Conservation (phyloP, 1,139 yeast species). For the Starmera stellimalicola region DNA sequence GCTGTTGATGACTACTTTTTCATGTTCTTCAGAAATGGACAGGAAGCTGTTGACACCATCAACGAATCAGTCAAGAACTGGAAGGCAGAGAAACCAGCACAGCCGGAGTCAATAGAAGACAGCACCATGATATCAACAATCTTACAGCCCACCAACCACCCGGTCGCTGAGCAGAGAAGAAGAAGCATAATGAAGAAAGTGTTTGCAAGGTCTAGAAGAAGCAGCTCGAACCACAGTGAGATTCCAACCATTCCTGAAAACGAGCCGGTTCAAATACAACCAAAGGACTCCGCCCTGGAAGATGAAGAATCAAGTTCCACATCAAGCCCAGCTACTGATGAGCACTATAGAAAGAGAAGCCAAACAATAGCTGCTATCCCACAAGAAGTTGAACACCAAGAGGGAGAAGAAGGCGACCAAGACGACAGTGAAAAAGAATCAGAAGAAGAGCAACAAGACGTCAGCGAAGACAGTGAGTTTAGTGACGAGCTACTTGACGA, state of each 20-base stretch:
- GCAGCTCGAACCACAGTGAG: neutral
- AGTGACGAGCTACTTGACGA: slow-evolving; percentile 1
- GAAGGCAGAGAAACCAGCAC: neutral
- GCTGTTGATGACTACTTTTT: slow-evolving; percentile 61
- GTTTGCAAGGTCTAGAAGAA: slow-evolving; percentile 1
- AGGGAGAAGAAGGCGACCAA: slow-evolving; percentile 8
- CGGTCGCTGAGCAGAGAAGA: neutral
- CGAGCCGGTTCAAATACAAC: too few species aligned
- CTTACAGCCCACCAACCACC: neutral
- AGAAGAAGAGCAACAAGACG: slow-evolving; percentile 8
- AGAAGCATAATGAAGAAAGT: slow-evolving; percentile 1
- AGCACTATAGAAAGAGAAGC: too few species aligned
- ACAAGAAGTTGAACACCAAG: slow-evolving; percentile 6
- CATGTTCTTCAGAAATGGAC: slow-evolving; percentile 48
- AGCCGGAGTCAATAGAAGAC: slow-evolving; percentile 7
- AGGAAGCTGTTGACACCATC: slow-evolving; percentile 19
- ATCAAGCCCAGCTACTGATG: too few species aligned
- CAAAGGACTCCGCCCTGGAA: neutral
- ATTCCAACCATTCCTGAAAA: neutral
- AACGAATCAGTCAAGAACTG: slow-evolving; percentile 8
- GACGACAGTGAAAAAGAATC: slow-evolving; percentile 1
- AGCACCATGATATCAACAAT: slow-evolving; percentile 6
- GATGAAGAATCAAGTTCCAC: too few species aligned
- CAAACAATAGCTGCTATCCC: too few species aligned
- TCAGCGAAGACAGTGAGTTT: slow-evolving; percentile 5